Evolutionary conservation across 768 basidiomycete species (phyloP).

Genomic region (Wakefieldia striispora): DNA sequence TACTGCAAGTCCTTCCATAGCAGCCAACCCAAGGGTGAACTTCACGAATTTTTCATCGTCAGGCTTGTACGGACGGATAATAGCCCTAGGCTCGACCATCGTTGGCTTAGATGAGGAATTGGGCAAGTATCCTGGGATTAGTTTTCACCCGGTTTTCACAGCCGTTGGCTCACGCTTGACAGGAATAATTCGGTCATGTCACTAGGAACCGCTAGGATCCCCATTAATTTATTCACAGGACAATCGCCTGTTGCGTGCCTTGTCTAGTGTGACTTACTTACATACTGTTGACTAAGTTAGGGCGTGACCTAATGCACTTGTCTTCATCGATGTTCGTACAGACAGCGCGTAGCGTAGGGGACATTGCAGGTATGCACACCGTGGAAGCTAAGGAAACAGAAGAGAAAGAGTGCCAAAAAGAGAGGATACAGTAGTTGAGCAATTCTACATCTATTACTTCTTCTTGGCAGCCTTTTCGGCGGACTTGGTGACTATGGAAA

Average conservation of each 20-base stretch:
- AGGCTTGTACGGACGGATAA: constrained; percentile 51
- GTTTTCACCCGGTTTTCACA: not conserved
- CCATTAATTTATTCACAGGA: not conserved
- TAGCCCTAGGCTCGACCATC: constrained; percentile 44
- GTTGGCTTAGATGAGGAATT: not conserved
- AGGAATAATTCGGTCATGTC: too few relatives aligned
- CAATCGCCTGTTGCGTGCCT: not conserved
- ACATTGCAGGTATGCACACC: constrained; percentile 36
- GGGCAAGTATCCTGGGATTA: not conserved
- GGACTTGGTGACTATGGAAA: constrained; percentile 76
- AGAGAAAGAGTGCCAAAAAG: constrained; percentile 42
- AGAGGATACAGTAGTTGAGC: constrained; percentile 53
- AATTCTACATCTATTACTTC: constrained; percentile 86
- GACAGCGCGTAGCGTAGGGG: constrained; percentile 37
- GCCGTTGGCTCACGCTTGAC: constrained; percentile 7
- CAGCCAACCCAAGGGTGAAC: constrained; percentile 62
- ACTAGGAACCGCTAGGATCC: too few relatives aligned
- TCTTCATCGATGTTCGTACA: constrained; percentile 49
- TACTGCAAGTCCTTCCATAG: constrained; percentile 63
- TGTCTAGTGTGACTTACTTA: too few relatives aligned
- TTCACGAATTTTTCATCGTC: constrained; percentile 59
- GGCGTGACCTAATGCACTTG: constrained; percentile 28
- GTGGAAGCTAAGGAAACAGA: constrained; percentile 33
- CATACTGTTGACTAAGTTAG: not conserved
- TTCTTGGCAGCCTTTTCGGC: constrained; percentile 96